Conservation (phyloP, 2,329 filamentous ascomycete species). For the Colletotrichum tabaci region DNA sequence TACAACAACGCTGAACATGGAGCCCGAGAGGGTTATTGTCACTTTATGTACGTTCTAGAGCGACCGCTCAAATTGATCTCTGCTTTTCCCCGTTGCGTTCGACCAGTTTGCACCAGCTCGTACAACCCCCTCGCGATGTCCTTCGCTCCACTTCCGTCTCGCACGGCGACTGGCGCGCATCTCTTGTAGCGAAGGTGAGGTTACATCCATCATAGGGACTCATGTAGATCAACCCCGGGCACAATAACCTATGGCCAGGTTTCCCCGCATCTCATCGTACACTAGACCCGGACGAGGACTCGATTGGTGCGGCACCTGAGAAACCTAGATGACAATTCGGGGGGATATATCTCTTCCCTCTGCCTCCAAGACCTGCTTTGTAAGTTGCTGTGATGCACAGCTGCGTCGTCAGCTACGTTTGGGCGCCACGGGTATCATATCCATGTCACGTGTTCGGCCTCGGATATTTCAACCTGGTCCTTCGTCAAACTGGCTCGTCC, state of each 20-base stretch:
- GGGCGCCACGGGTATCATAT: too few relatives aligned
- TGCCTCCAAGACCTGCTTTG: too few relatives aligned
- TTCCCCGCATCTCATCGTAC: conserved; percentile 23
- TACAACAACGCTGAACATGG: background rate
- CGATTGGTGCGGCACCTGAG: too few relatives aligned
- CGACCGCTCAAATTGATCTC: too few relatives aligned
- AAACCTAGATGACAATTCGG: too few relatives aligned
- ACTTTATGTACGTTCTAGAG: background rate
- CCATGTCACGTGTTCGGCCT: too few relatives aligned
- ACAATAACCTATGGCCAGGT: background rate
- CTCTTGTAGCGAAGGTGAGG: conserved; percentile 19
- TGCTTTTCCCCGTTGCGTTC: background rate
- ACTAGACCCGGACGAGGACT: background rate
- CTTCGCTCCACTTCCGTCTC: background rate
- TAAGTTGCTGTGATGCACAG: too few relatives aligned
- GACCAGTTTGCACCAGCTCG: background rate
- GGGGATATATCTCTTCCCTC: too few relatives aligned
- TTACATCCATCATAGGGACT: conserved; percentile 15
- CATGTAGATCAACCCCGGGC: background rate
- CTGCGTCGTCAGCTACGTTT: too few relatives aligned
- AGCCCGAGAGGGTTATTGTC: background rate
- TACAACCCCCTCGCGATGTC: background rate
- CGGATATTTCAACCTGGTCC: too few relatives aligned
- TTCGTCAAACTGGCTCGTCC: too few relatives aligned
- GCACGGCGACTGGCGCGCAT: conserved; percentile 38